phyloP scores from a whole-genome alignment of 75 land plant species.

The Picea glauca region DNA sequence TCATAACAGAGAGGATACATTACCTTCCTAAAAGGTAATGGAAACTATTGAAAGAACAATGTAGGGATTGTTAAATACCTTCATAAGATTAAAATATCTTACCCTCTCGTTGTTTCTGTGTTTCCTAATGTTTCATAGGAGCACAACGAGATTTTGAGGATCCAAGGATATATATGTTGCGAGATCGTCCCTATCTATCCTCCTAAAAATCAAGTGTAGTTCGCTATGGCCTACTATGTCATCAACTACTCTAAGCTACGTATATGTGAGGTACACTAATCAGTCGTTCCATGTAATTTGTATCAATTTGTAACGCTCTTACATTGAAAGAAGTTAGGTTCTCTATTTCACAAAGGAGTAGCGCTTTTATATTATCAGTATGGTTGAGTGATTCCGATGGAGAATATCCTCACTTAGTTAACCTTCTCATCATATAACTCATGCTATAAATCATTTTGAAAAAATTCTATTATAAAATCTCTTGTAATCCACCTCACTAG shows the following conservation, averaged over 20 bases:
- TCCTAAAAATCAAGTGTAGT: conserved; percentile 29
- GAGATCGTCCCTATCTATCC: conserved; percentile 46
- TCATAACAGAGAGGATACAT: conserved; percentile 28
- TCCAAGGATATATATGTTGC: conserved; percentile 39
- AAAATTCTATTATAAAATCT: too few relatives aligned
- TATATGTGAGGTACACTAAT: conserved; percentile 30
- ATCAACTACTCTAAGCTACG: conserved; percentile 60
- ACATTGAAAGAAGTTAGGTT: neutral
- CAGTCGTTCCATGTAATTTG: neutral
- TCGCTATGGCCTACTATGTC: conserved; percentile 54
- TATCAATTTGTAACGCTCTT: neutral
- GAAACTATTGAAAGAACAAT: conserved; percentile 44
- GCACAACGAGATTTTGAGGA: conserved; percentile 26
- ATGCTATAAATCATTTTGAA: too few relatives aligned
- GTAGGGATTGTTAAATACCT: conserved; percentile 50
- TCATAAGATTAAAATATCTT: conserved; percentile 18
- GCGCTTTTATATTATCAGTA: too few relatives aligned
- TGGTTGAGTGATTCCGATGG: too few relatives aligned
- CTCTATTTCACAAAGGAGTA: too few relatives aligned
- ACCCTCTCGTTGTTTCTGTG: conserved; percentile 41
- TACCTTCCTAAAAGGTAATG: conserved; percentile 49
- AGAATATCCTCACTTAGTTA: too few relatives aligned
- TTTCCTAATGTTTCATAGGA: conserved; percentile 49
- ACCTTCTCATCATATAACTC: too few relatives aligned
- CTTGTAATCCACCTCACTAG: too few relatives aligned